Conservation (phyloP, 2,329 filamentous ascomycete species). For the Ceratocystis destructans region DNA sequence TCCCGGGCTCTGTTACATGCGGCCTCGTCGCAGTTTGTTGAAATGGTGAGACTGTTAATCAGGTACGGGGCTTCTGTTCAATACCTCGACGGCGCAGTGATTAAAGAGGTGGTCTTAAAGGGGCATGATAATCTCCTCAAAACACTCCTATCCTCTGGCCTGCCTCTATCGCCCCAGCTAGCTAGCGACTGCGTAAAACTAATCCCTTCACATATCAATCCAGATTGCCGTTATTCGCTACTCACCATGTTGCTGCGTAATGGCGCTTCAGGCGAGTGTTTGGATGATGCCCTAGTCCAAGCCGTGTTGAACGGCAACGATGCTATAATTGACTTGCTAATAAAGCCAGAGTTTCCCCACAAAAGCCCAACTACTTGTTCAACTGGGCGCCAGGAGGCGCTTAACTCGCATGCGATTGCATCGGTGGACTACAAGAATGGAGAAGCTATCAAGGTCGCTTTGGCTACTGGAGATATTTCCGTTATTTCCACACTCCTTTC, state of each 20-base stretch:
- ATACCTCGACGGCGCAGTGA: conserved; percentile 36
- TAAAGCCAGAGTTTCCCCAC: conserved; percentile 35
- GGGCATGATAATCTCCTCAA: conserved; percentile 35
- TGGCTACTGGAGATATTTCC: conserved; percentile 32
- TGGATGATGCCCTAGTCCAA: conserved; percentile 39
- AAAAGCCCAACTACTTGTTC: conserved; percentile 18
- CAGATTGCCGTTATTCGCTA: conserved; percentile 33
- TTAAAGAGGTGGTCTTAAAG: conserved; percentile 36
- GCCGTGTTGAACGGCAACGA: conserved; percentile 36
- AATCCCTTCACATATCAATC: conserved; percentile 34
- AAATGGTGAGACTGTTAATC: conserved; percentile 42
- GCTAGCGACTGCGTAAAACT: conserved; percentile 39
- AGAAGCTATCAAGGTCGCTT: conserved; percentile 37
- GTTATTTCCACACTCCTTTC: conserved; percentile 36
- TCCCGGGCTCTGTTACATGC: conserved; percentile 38
- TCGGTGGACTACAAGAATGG: conserved; percentile 41
- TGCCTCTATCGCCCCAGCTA: conserved; percentile 30
- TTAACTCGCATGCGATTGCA: conserved; percentile 36
- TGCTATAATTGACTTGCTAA: conserved; percentile 35
- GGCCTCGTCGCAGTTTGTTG: conserved; percentile 36
- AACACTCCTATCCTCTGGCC: conserved; percentile 34
- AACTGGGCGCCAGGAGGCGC: conserved; percentile 22
- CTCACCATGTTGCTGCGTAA: conserved; percentile 36
- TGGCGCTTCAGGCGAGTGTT: conserved; percentile 34
- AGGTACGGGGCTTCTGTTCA: conserved; percentile 41